Evolutionary conservation across 257 asterid species (phyloP), one percentile per base, ranked within the genome.

Genomic region (Solanum virginianum): DNA sequence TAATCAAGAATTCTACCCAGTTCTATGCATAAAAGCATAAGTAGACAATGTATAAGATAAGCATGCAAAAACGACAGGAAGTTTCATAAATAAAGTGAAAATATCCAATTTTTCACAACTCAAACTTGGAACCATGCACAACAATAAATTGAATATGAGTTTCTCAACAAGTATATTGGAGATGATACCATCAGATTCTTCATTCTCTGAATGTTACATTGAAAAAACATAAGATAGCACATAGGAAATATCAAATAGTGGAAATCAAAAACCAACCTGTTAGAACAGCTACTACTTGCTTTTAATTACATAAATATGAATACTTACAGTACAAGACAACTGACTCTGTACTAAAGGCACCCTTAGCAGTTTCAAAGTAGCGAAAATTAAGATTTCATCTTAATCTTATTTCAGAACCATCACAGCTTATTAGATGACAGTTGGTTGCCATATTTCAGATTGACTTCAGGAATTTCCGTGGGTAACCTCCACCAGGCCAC

Each of bases 401-500:
- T 51, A 49, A 17, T 77, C 26, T 51, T 77, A 77, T 51, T 26
- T 51, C 82, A 77, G 82, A 87, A 56, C 29, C 81, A 47, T 93
- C 93, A 92, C 39, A 87, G 89, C 87, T 92, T 89, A 81, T 81
- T 45, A 22, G 92, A 84, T 80, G 90, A 85, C 55, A 88, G 15
- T 80, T 86, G 90, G 85, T 81, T 87, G 86, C 87, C 85, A 84
- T 32, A 85, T 85, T 94, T 94, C 88, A 87, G 77, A 66, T 88
- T 86, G 49, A 86, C 89, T 81, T 94, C 94, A 22, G 97, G 88
- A 83, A 88, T 90, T 87, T 96, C 98, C 74, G 90, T 72, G 74
- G 98, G 98, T 88, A 96, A 90, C 51, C 93, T 82, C 20, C 95
- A 91, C 97, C 97, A 96, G 9, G 86, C 93, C 85, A 85, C 57